Evolutionary conservation across 2,329 filamentous ascomycete species (phyloP).

Genomic region (Fusarium zealandicum): DNA sequence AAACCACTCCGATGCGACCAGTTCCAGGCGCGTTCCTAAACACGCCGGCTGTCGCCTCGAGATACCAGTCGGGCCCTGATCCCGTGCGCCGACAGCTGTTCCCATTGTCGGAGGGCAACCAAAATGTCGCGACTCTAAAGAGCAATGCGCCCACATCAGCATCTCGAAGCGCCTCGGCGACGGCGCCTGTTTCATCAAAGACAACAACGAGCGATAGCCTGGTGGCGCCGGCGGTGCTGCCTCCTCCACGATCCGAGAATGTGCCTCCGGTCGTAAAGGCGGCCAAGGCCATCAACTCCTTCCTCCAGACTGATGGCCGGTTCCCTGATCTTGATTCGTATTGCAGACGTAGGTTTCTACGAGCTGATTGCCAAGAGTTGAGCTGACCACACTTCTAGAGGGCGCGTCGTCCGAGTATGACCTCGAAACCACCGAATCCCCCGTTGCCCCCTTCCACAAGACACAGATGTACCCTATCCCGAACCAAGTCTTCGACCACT

Average conservation of each 20-base stretch:
- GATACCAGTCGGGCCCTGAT: constrained; percentile 54
- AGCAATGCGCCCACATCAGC: constrained; percentile 29
- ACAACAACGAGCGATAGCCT: constrained; percentile 41
- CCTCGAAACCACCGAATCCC: constrained; percentile 67
- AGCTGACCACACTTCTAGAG: constrained; percentile 62
- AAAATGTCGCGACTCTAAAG: constrained; percentile 26
- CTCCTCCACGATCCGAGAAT: constrained; percentile 55
- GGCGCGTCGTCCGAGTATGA: constrained; percentile 94
- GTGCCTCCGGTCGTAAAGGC: constrained; percentile 79
- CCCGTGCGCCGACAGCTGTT: constrained; percentile 62
- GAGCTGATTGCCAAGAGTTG: neutral
- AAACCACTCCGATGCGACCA: constrained; percentile 72
- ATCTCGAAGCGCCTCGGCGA: constrained; percentile 29
- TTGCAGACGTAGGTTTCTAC: constrained; percentile 74
- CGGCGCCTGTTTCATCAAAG: constrained; percentile 36
- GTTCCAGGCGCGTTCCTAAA: constrained; percentile 79
- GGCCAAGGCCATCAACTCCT: constrained; percentile 81
- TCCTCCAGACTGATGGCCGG: constrained; percentile 75
- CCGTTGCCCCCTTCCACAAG: constrained; percentile 91
- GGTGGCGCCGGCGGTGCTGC: constrained; percentile 45
- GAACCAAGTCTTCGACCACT: constrained; percentile 89
- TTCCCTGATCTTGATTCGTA: constrained; percentile 92
- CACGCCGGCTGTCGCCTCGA: constrained; percentile 70
- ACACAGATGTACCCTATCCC: constrained; percentile 88
- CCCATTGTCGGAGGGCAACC: constrained; percentile 40